Base-by-base conservation (phyloP, 2,329 filamentous ascomycete genomes). In the Simplicillium sp. region DNA sequence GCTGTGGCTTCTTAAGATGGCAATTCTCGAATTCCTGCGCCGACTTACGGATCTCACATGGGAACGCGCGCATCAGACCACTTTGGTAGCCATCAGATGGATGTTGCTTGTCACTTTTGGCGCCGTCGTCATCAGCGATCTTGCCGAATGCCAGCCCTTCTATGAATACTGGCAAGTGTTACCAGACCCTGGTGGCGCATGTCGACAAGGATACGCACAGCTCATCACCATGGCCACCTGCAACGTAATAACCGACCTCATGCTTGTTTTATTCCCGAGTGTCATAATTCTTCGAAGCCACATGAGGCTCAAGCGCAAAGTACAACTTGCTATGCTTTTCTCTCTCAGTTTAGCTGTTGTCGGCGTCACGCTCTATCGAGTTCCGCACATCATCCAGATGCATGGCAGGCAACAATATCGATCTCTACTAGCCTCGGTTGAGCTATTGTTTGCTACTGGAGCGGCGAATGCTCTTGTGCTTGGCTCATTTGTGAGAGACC, bases 1-100 rank as follows among this genome's bases (percentile, higher is more conserved):
- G 51, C 80, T 97, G 44, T 98, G 92, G 92, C 82, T 84, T 50
- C 79, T 92, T 48, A 98, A 97, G 60, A 77, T 83, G 53, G 87
- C 89, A 29, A 83, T 97, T 43, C 83, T 89, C 45, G 89, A 95
- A 58, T 97, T 96, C 55, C 81, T 97, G 50, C 84, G 84, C 57
- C 83, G 90, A 42, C 74, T 97, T 39, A 92, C 87, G 3, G 80
- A 80, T 41, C 79, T 82, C 36, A 85, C 86, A 42, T 96, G 89
- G 85, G 80, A 83, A 46, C 74, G 75, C 39, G 81, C 82, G 17
- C 87, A 94, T 57, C 80, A 87, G 46, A 62, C 77, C 36, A 77
- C 80, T 11, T 66, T 96, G 9, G 69, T 80, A 39, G 69, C 76
- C 45, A 86, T 96, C 47, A 78, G 87, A 44, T 77, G 78, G 57